A percentile compares a stretch with the other conserved stretches of the same genome.
phyloP scores from a whole-genome alignment of 306 rosid species.

The Canavalia gladiata region DNA sequence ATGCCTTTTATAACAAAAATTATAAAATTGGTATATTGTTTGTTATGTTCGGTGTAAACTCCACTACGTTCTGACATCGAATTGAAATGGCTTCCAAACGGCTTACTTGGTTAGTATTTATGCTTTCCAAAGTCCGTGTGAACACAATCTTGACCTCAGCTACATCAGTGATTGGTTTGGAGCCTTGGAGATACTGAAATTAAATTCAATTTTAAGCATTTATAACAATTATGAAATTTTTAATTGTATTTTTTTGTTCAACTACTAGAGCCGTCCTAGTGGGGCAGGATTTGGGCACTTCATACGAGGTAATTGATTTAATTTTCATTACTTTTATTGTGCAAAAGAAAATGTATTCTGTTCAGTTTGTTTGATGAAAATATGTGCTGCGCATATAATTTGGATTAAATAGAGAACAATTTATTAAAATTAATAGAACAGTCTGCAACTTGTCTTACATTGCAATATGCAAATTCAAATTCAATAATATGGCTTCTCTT shows the following conservation, averaged over 20 bases:
- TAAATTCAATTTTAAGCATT: neutral
- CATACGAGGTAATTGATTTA: too few species aligned
- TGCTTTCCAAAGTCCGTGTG: neutral
- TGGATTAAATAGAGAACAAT: too few species aligned
- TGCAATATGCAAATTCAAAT: too few species aligned
- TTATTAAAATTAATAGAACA: too few species aligned
- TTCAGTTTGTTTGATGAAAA: neutral
- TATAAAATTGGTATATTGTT: neutral
- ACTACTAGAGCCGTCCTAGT: too few species aligned
- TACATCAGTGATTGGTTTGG: neutral
- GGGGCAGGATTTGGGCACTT: too few species aligned
- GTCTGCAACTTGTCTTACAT: too few species aligned
- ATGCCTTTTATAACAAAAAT: neutral
- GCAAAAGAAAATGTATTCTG: neutral
- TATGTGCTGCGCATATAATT: too few species aligned
- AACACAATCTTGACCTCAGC: neutral
- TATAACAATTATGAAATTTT: neutral
- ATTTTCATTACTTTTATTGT: too few species aligned
- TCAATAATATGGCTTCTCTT: too few species aligned
- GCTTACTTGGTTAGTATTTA: neutral
- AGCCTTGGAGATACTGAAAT: neutral
- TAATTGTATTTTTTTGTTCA: neutral
- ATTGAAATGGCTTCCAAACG: neutral
- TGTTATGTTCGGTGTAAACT: neutral
- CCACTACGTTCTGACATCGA: neutral